These are phyloP conservation scores for Microsporum ferrugineum DNA, from an alignment of 2,329 filamentous ascomycete genomes.

Conservation along the genomic window DNA sequence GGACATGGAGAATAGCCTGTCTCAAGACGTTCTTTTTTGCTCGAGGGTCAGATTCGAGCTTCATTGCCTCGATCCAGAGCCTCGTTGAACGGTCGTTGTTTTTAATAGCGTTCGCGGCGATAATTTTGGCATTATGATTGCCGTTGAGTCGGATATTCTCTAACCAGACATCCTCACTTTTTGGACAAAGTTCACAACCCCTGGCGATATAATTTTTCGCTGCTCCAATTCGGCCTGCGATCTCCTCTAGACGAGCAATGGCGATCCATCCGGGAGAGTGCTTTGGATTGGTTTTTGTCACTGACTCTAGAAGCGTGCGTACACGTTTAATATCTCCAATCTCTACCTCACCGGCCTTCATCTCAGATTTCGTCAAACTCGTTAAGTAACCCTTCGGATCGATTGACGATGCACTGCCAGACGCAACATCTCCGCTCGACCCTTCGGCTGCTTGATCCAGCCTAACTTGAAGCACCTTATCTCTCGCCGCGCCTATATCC, in stretches of 20 bases:
- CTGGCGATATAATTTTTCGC: slow-evolving; percentile 79
- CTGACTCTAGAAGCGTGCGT: slow-evolving; percentile 81
- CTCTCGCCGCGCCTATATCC: slow-evolving; percentile 87
- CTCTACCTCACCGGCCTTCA: slow-evolving; percentile 67
- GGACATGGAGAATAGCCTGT: slow-evolving; percentile 82
- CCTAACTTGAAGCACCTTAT: slow-evolving; percentile 90
- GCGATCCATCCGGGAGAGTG: slow-evolving; percentile 96
- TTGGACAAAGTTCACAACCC: slow-evolving; percentile 82
- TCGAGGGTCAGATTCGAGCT: slow-evolving; percentile 66
- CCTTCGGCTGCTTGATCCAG: slow-evolving; percentile 76
- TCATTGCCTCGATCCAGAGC: slow-evolving; percentile 93
- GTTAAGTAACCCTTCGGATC: slow-evolving; percentile 95
- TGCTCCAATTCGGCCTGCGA: slow-evolving; percentile 81
- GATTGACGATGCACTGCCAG: slow-evolving; percentile 77
- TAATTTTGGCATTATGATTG: slow-evolving; percentile 85
- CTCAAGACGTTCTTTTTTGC: slow-evolving; percentile 89
- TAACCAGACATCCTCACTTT: slow-evolving; percentile 89
- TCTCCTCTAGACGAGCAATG: slow-evolving; percentile 78
- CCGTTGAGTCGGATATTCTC: slow-evolving; percentile 93
- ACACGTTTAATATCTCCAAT: slow-evolving; percentile 94
- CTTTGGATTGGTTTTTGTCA: slow-evolving; percentile 91
- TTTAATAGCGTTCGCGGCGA: slow-evolving; percentile 85
- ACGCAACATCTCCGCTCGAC: slow-evolving; percentile 55
- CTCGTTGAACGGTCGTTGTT: slow-evolving; percentile 78
- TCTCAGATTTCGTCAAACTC: slow-evolving; percentile 69